Base-by-base conservation (phyloP, 495 filamentous ascomycete genomes). In the Sphaerosporella brunnea region DNA sequence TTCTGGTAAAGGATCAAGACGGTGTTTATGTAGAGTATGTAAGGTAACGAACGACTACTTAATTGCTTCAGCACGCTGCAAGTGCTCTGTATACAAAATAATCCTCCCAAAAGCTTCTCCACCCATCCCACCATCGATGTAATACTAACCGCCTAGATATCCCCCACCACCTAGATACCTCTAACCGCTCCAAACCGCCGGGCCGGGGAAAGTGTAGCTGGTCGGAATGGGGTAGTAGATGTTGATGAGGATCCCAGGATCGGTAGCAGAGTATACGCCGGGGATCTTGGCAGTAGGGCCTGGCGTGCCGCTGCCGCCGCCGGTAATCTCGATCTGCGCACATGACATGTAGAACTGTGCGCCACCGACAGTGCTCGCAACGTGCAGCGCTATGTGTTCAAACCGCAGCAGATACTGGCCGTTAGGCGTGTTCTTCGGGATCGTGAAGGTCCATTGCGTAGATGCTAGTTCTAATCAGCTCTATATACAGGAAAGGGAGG, bases 351-450 rank as follows among this genome's bases (percentile, higher is more conserved):
- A 61, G n/a, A 59, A 54, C 48, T 39, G 54, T 2, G 60, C 51
- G 26, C 49, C 51, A 4, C 60, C 60, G 1, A 28, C 26, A n/a
- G 20, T 45, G 21, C 26, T 42, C 4, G 57, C 58, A 24, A 44
- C 63, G 53, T 73, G 70, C 47, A 73, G 59, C n/a, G 65, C 73
- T 45, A 75, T 70, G 48, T 73, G 71, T 53, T 76, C 72, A 28
- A 67, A 63, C 8, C 73, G 65, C 45, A 75, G 58, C 34, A 77
- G 67, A 53, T 75, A 77, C 51, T 75, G 68, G 38, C 73, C 73
- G 4, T 60, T 59, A 13, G 68, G 66, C 7, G 66, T 63, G 44
- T 58, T 61, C 34, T 46, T 57, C 2, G 73, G 72, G 50, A 75
- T 67, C 32, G 63, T 65, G 56, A 72, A 73, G 5, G n/a, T 39